Evolutionary conservation across 1,139 yeast genomes (phyloP), one percentile per base, ranked within the genome.

Genomic region (Debaryomyces udenii): DNA sequence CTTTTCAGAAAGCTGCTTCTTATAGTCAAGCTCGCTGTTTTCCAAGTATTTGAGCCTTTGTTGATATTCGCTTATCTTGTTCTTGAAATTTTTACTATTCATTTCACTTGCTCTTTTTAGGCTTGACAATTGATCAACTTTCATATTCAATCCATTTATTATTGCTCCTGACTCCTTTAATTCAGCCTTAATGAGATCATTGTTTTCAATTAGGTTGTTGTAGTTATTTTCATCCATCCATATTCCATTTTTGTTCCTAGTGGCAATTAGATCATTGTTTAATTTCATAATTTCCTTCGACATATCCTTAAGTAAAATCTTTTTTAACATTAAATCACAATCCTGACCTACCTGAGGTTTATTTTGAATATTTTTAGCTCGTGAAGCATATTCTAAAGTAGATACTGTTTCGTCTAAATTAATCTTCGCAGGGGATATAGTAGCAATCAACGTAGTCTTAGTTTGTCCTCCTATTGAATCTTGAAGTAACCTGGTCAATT

Each of bases 401-500:
- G 93, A 86, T 14, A 82, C 61, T 0, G 96, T 87, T 61, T 89
- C 96, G 27, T 86, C 95, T 35, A 81, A 56, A 41, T 86, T 84
- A 13, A 79, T 75, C 51, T 75, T 75, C 1, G 93, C 89, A 0
- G 96, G 96, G 2, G 95, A 85, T 4, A 90, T 75, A 1, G 96
- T 86, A 26, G 95, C 94, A 27, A 88, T 81, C 45, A 88, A 74
- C 18, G 87, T 76, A 0, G 96, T 88, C 51, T 84, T 85, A 0
- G 96, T 86, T 40, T 78, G 74, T 5, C 96, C 96, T 1, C 96
- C 96, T 20, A 88, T 69, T 0, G 95, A 86, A 55, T 88, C 96
- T 53, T 86, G 93, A 39, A 88, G 68, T 36, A 88, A 61, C 47
- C 94, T 72, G 0, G 96, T 88, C 41, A 88, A 73, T 57, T 86